Percentiles rank a stretch among this genome's conserved stretches.
Evolutionary conservation across 306 rosid species (phyloP).

Genomic region (Glycine latifolia): DNA sequence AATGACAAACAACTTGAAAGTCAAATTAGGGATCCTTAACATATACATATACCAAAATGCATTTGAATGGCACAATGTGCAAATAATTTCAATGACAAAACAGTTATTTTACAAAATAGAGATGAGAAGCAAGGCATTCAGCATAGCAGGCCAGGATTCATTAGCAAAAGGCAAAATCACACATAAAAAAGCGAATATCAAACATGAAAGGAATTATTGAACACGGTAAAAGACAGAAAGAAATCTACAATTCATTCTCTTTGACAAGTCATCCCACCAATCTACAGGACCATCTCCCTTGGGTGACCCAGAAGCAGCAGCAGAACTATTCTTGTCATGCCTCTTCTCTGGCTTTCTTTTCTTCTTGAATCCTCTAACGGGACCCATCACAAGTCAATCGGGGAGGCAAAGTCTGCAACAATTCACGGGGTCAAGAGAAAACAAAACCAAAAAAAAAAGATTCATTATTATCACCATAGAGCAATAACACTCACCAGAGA

Average conservation of each 20-base stretch:
- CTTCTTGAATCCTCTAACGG: slow-evolving; percentile 75
- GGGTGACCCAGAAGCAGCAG: slow-evolving; percentile 66
- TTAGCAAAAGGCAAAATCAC: not conserved
- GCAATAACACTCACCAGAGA: slow-evolving; percentile 41
- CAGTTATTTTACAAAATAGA: slow-evolving; percentile 36
- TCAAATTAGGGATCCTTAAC: slow-evolving; percentile 63
- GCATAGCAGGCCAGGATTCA: slow-evolving; percentile 2
- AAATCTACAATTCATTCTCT: slow-evolving; percentile 68
- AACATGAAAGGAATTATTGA: slow-evolving; percentile 36
- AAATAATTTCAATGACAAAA: slow-evolving; percentile 49
- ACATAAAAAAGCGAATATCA: slow-evolving; percentile 25
- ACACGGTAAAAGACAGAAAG: slow-evolving; percentile 34
- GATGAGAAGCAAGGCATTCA: slow-evolving; percentile 40
- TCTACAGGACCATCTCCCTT: slow-evolving; percentile 71
- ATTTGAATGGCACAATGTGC: slow-evolving; percentile 22
- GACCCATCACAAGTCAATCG: slow-evolving; percentile 66
- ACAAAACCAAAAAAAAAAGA: slow-evolving; percentile 31
- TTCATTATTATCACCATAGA: slow-evolving; percentile 42
- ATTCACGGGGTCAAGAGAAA: slow-evolving; percentile 40
- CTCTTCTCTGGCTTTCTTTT: slow-evolving; percentile 78
- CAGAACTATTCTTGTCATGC: slow-evolving; percentile 69
- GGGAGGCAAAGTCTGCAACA: slow-evolving; percentile 20
- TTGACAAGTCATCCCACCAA: slow-evolving; percentile 91
- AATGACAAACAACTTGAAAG: slow-evolving; percentile 20
- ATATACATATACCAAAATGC: slow-evolving; percentile 41